These are phyloP conservation scores for Luzula sylvatica DNA, from an alignment of 176 grass and related monocot genomes.

Conservation along the genomic window DNA sequence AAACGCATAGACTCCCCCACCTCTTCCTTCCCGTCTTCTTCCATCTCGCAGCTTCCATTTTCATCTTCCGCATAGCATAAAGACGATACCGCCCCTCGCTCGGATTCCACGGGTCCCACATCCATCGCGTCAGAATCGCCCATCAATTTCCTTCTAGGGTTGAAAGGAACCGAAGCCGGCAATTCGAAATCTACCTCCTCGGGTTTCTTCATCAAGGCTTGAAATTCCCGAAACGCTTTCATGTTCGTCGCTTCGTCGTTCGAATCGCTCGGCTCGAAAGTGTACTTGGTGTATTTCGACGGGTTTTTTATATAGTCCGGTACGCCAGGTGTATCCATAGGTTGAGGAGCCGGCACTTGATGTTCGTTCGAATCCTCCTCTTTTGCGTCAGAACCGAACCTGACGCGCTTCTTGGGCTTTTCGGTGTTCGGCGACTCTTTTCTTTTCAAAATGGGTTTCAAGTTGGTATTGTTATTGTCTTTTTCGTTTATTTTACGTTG, in stretches of 20 bases:
- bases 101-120: conserved; percentile 22
- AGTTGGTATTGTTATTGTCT: conserved; percentile 9
- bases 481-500: neutral
- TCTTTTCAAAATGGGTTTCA: conserved; percentile 94
- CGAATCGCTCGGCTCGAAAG: conserved; percentile 33
- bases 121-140: conserved; percentile 49
- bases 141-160: conserved; percentile 54
- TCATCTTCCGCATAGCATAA: conserved; percentile 27
- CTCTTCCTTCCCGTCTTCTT: conserved; percentile 37
- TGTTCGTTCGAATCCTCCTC: conserved; percentile 38
- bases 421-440: conserved; percentile 39
- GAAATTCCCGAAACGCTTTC: conserved; percentile 61
- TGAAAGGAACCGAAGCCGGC: conserved; percentile 56
- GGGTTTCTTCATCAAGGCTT: conserved; percentile 32
- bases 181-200: conserved; percentile 42
- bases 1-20: neutral
- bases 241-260: conserved; percentile 54
- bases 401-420: conserved; percentile 86
- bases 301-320: conserved; percentile 87
- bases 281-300: conserved; percentile 81
- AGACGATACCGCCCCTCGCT: conserved; percentile 21
- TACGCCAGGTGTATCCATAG: conserved; percentile 32
- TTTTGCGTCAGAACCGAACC: conserved; percentile 50
- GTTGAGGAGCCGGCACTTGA: conserved; percentile 36
- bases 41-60: conserved; percentile 59